phyloP scores from a whole-genome alignment of 2,329 filamentous ascomycete species.

The Epichloe baconii region DNA sequence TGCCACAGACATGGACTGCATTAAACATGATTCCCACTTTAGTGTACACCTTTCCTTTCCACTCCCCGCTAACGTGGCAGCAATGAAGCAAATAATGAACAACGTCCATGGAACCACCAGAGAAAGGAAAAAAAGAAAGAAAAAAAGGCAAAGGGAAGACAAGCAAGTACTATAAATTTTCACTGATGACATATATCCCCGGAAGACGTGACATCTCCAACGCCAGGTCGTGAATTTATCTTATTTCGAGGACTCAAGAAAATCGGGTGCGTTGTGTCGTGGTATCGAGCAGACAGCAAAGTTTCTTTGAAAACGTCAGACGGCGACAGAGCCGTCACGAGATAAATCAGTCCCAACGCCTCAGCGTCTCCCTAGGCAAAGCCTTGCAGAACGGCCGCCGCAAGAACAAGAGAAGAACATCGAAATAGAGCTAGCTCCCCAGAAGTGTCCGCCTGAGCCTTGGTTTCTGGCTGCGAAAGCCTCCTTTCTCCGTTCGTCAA shows the following conservation, averaged over 20 bases:
- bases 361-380: conserved; percentile 14
- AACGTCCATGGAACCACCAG: background rate
- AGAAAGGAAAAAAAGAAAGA: background rate
- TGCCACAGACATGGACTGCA: background rate
- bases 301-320: conserved; percentile 8
- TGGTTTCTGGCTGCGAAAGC: background rate
- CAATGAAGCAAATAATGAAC: conserved; percentile 1
- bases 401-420: conserved; percentile 13
- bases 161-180: conserved; percentile 21
- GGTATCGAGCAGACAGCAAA: conserved; percentile 20
- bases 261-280: conserved; percentile 17
- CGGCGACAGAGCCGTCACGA: conserved; percentile 9
- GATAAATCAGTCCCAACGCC: conserved; percentile 19
- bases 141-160: conserved; percentile 11
- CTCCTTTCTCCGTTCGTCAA: background rate
- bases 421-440: conserved; percentile 10
- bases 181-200: conserved; percentile 26
- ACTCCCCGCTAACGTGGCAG: background rate
- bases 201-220: conserved; percentile 25
- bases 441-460: conserved; percentile 1
- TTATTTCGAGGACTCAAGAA: conserved; percentile 14
- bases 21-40: conserved; percentile 2
- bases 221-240: conserved; percentile 25
- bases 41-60: background rate
- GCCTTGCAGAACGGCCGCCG: conserved; percentile 10